Evolutionary conservation across 2,329 filamentous ascomycete genomes (phyloP).

Genomic region (Pyrenophora graminea): DNA sequence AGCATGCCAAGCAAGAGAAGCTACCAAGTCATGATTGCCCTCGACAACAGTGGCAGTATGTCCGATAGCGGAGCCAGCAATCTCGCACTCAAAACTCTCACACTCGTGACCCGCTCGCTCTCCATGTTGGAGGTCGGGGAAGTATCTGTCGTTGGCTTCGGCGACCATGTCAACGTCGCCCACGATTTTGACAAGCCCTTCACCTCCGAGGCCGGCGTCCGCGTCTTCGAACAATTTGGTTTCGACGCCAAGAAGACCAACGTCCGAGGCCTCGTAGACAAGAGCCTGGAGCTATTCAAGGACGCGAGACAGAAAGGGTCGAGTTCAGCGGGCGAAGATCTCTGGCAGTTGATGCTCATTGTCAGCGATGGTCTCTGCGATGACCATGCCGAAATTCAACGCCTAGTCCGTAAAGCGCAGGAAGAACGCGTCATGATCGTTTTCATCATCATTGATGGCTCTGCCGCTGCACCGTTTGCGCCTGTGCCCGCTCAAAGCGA

Average conservation of each 20-base stretch:
- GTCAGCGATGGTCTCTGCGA: conserved; percentile 94
- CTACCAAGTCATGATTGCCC: conserved; percentile 96
- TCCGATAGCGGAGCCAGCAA: conserved; percentile 75
- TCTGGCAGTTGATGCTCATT: conserved; percentile 94
- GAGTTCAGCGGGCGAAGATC: conserved; percentile 61
- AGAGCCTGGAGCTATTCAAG: conserved; percentile 80
- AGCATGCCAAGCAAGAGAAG: conserved; percentile 88
- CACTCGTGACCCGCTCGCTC: conserved; percentile 84
- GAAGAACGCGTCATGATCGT: conserved; percentile 98
- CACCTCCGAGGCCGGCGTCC: conserved; percentile 77
- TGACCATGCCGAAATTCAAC: conserved; percentile 79
- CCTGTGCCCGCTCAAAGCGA: conserved; percentile 7
- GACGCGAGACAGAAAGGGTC: conserved; percentile 68
- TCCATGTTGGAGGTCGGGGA: conserved; percentile 94
- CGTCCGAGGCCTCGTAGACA: conserved; percentile 74
- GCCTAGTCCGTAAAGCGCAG: conserved; percentile 82
- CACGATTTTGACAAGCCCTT: conserved; percentile 86
- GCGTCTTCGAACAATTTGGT: conserved; percentile 80
- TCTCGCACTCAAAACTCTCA: conserved; percentile 90
- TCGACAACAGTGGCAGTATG: conserved; percentile 96
- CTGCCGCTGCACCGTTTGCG: conserved; percentile 18
- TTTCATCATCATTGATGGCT: conserved; percentile 89
- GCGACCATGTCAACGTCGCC: conserved; percentile 78
- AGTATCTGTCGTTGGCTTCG: conserved; percentile 89
- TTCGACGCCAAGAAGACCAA: conserved; percentile 88